Percentiles rank a stretch among this genome's conserved stretches.
Evolutionary conservation across 495 filamentous ascomycete species (phyloP).

Genomic region (Aspergillus bertholletiae): DNA sequence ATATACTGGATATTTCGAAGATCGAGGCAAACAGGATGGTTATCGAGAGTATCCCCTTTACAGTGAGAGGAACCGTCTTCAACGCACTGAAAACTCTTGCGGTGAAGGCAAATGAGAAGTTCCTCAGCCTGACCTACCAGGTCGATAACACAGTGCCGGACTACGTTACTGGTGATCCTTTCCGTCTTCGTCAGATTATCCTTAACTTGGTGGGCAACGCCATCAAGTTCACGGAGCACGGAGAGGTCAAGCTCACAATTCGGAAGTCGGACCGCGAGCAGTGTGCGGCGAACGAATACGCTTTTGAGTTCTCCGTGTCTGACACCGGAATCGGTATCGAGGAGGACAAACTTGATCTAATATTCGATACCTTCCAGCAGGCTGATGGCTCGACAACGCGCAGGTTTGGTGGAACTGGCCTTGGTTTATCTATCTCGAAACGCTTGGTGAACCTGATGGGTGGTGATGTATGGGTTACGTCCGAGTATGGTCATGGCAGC

Average conservation of each 20-base stretch:
- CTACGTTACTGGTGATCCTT: conserved; percentile 95
- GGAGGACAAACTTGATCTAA: conserved; percentile 91
- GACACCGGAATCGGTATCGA: conserved; percentile 98
- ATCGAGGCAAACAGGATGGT: conserved; percentile 99
- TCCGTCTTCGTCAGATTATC: conserved; percentile 92
- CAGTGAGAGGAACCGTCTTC: conserved; percentile 91
- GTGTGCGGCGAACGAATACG: conserved; percentile 73
- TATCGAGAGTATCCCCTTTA: conserved; percentile 97
- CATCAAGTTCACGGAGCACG: conserved; percentile 94
- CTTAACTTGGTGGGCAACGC: conserved; percentile 59
- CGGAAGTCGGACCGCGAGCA: conserved; percentile 64
- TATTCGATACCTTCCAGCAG: conserved; percentile 99
- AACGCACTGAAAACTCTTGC: conserved; percentile 95
- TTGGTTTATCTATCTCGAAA: conserved; percentile 95
- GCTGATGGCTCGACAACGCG: conserved; percentile 96
- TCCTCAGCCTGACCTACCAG: conserved; percentile 88
- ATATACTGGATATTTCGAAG: conserved; percentile 98
- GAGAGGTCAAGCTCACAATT: conserved; percentile 93
- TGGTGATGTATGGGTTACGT: conserved; percentile 95
- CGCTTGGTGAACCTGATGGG: conserved; percentile 96
- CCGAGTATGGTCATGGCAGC: conserved; percentile 87
- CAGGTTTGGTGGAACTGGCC: conserved; percentile 93
- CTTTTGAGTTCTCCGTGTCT: conserved; percentile 93
- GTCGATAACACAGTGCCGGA: conserved; percentile 94
- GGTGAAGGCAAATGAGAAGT: conserved; percentile 96